Conservation (phyloP, 2,329 filamentous ascomycete genomes). For the Colletotrichum sp. region DNA sequence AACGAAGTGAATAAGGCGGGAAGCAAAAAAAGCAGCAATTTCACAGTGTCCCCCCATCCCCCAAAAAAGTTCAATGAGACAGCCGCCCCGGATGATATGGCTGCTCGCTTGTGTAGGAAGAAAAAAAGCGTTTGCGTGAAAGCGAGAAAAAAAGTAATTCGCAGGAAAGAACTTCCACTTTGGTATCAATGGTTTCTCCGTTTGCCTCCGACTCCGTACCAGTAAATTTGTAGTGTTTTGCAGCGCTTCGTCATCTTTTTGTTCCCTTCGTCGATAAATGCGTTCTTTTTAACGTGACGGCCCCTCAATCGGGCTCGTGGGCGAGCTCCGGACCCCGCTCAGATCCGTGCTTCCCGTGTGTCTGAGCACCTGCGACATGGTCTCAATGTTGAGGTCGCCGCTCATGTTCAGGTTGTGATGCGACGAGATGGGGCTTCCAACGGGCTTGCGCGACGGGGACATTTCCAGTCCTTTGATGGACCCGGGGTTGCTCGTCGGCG, state of each 20-base stretch:
- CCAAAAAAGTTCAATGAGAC: neutral
- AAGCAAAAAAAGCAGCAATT: neutral
- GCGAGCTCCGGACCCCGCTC: slow-evolving; percentile 58
- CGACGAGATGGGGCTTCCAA: slow-evolving; percentile 69
- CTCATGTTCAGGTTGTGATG: slow-evolving; percentile 54
- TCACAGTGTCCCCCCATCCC: neutral
- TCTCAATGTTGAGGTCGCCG: slow-evolving; percentile 86
- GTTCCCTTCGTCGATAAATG: neutral
- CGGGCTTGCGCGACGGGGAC: slow-evolving; percentile 64
- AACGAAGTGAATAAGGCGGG: neutral
- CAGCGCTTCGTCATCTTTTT: neutral
- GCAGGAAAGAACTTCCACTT: slow-evolving; percentile 13
- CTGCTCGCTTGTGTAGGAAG: neutral
- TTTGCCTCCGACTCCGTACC: slow-evolving; percentile 21
- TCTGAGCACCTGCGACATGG: slow-evolving; percentile 87
- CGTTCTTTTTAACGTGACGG: neutral
- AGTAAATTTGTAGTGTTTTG: neutral
- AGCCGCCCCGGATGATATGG: neutral
- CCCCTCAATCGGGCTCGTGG: slow-evolving; percentile 61
- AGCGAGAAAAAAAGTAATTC: neutral
- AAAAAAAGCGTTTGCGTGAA: neutral
- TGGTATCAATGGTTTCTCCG: slow-evolving; percentile 22
- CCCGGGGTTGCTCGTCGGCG: slow-evolving; percentile 77
- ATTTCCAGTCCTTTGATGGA: slow-evolving; percentile 78
- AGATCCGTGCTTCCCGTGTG: slow-evolving; percentile 87